Evolutionary conservation across 202 grass and related monocot genomes (phyloP).

Genomic region (Digitaria exilis): DNA sequence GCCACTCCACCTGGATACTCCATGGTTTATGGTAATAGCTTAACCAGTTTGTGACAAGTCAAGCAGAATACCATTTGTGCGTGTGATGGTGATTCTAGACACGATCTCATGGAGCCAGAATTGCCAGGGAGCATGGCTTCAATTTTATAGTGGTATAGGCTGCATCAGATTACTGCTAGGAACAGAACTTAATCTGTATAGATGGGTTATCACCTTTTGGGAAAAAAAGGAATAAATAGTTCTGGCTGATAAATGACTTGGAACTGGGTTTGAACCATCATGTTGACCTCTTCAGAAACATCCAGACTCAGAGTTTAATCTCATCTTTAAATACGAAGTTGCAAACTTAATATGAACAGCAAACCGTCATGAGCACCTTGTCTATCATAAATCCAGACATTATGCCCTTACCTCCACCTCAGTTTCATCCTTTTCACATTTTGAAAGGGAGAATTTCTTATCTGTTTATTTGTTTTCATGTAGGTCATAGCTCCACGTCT

Average conservation of each 20-base stretch:
- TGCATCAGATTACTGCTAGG: neutral
- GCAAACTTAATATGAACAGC: neutral
- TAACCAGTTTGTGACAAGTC: neutral
- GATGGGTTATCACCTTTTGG: neutral
- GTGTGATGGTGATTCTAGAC: neutral
- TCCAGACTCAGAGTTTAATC: neutral
- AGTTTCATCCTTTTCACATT: neutral
- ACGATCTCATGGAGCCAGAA: neutral
- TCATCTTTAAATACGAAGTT: neutral
- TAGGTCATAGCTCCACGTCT: slow-evolving; percentile 77
- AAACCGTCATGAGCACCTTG: neutral
- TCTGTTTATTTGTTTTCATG: slow-evolving; percentile 23
- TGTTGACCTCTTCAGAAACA: neutral
- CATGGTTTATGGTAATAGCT: slow-evolving; percentile 75
- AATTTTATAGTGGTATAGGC: neutral
- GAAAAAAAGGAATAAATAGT: neutral
- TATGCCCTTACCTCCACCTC: neutral
- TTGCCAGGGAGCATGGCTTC: neutral
- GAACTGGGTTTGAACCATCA: neutral
- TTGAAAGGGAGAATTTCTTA: slow-evolving; percentile 4
- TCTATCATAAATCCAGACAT: neutral
- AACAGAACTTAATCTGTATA: neutral
- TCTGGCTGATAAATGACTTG: neutral
- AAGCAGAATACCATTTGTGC: neutral
- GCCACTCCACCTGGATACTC: slow-evolving; percentile 64